Base-by-base conservation (phyloP, 306 rosid genomes). In the Vachellia collinsii region DNA sequence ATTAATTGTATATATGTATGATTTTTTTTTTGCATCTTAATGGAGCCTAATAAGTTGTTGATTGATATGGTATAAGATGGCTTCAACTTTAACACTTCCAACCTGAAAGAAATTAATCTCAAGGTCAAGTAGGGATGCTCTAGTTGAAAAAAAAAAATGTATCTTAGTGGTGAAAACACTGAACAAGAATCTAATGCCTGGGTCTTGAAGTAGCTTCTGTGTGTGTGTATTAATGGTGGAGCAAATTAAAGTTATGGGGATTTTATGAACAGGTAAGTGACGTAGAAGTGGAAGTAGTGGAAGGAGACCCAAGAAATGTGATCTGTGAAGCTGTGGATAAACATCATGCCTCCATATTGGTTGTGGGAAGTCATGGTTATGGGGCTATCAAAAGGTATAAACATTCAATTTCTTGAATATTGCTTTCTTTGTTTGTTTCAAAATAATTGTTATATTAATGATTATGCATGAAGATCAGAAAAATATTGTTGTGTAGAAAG, bases 361-460 rank as follows among this genome's bases (percentile, higher is more conserved):
- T 93, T 65, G 88, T 91, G 75, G 97, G 97, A 3, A 93, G 97
- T 81, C 94, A 91, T 77, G 97, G 94, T 54, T 88, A 93, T 79
- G 97, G 97, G 20, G 93, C 91, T 68, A 70, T 94, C 37, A 92
- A 91, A 86, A 91, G 98, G 98, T 91, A 81, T 0, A 47, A 4
- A 25, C 1, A 14, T 76, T 75, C 25, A 6, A 1, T 44, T 44
- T 44, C 47, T 43, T 29, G 34, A 29, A 29, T 14, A 6, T 54
- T 54, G 17, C 25, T 54, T 54, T 54, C 5, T n/a, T 0, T 56
- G 63, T 56, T 8, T 56, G 63, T 56, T 8, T 56, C 63, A 56
- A 56, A n/a, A 20, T 56, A 20, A 3, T 20, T 42, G 8, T 42
- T 9, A 11, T 51, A 54, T n/a, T 7, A 8, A 20, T 56, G 29